Conservation (phyloP, 192 early-diverging fungal species). For the Neocallimastix lanati region DNA sequence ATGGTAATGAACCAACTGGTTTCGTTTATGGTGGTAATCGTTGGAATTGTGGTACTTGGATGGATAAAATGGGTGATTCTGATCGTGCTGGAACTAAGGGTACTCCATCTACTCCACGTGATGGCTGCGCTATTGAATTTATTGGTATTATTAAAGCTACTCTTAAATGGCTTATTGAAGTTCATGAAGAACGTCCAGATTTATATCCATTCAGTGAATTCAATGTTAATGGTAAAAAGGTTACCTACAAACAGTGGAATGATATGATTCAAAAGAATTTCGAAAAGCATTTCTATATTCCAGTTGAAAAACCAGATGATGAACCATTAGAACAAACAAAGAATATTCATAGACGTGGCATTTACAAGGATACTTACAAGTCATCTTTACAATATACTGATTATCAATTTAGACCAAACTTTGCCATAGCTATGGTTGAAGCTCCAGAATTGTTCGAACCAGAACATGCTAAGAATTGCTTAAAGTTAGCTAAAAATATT, state of each 20-base stretch:
- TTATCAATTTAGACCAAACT: conserved; percentile 88
- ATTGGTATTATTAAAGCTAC: conserved; percentile 71
- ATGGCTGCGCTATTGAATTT: conserved; percentile 84
- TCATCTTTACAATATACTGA: conserved; percentile 56
- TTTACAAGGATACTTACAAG: conserved; percentile 80
- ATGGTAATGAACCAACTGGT: conserved; percentile 27
- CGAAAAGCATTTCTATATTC: conserved; percentile 80
- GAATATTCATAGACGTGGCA: conserved; percentile 70
- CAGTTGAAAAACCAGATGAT: conserved; percentile 41
- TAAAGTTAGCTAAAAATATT: conserved; percentile 45
- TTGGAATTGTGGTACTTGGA: conserved; percentile 98
- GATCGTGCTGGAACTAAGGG: conserved; percentile 85
- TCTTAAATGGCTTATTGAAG: conserved; percentile 57
- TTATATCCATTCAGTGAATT: conserved; percentile 22
- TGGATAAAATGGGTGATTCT: conserved; percentile 88
- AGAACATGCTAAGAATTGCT: conserved; percentile 47
- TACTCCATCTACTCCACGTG: conserved; percentile 76
- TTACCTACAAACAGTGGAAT: conserved; percentile 64
- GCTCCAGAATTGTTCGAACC: conserved; percentile 85
- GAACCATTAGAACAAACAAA: conserved; percentile 34
- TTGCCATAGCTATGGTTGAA: conserved; percentile 64
- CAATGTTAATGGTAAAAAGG: conserved; percentile 12
- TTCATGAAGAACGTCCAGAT: conserved; percentile 14
- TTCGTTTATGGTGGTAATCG: conserved; percentile 70
- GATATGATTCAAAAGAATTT: conserved; percentile 58